Evolutionary conservation across 1,284 basidiomycete species (phyloP).

Genomic region (Cryptococcus neoformans): DNA sequence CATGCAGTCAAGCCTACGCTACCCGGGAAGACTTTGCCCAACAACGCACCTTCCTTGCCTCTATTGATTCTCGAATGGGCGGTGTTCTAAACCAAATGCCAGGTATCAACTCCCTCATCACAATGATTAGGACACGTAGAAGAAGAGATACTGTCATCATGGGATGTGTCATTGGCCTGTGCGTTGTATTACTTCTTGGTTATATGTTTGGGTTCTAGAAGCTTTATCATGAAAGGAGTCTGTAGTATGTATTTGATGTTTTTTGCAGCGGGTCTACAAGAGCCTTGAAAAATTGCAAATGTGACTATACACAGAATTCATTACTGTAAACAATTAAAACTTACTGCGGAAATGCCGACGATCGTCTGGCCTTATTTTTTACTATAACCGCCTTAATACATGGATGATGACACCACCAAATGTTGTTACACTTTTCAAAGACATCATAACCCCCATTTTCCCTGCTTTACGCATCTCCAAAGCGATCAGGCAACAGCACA

Average conservation of each 20-base stretch:
- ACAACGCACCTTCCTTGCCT: conserved; percentile 70
- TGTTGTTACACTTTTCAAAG: too few species aligned
- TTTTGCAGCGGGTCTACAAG: too few species aligned
- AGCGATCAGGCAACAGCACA: conserved; percentile 72
- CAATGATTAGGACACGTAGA: conserved; percentile 87
- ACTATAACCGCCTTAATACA: too few species aligned
- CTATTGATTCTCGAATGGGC: conserved; percentile 79
- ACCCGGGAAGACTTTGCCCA: conserved; percentile 91
- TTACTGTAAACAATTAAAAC: too few species aligned
- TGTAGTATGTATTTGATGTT: too few species aligned
- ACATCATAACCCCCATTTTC: too few species aligned
- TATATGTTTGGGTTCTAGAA: conserved; percentile 61
- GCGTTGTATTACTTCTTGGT: conserved; percentile 72
- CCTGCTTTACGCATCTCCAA: conserved; percentile 35
- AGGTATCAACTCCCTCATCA: conserved; percentile 84
- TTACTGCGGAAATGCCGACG: too few species aligned
- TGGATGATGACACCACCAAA: too few species aligned
- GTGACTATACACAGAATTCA: too few species aligned
- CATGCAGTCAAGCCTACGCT: conserved; percentile 87
- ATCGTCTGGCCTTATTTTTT: too few species aligned
- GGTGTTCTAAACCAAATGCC: conserved; percentile 82
- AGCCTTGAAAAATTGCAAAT: too few species aligned
- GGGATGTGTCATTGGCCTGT: conserved; percentile 79
- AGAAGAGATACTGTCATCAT: conserved; percentile 87
- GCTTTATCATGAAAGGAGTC: background rate